Base-by-base conservation (phyloP, 768 basidiomycete genomes). In the Boletales sp. region DNA sequence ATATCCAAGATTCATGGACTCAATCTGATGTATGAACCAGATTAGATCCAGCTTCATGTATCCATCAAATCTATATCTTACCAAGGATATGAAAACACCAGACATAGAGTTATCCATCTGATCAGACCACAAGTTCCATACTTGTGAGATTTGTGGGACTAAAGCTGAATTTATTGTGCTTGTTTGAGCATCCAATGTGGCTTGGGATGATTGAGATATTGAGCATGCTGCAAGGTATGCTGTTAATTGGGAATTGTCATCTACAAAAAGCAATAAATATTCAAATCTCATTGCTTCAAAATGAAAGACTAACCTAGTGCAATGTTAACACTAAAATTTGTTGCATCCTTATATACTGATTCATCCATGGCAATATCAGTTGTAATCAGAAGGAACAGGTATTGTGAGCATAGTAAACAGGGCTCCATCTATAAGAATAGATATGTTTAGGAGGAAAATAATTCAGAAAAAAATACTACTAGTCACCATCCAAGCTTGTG, bases 121-220 rank as follows among this genome's bases (percentile, higher is more conserved):
- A 40, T 24, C 24, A n/a, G 46, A n/a, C 42, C 45, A 61, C 7
- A 58, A 11, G 1, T 45, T 29, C 59, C 59, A 60, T 11, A 29
- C 0, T 31, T 24, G 15, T 31, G 18, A 6, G 24, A 3, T 13
- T 15, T 17, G 18, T 18, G 9, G 29, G n/a, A 6, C 14, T 45
- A 30, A 35, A 31, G 1, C 18, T 44, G 43, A 37, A 37, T 6
- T 14, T 15, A 59, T 29, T 17, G 19, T 43, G 2, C 30, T 29
- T 19, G 38, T 18, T 9, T 43, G 50, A 36, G 41, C 5, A 13
- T 61, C 42, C 4, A 61, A 11, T 1, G 19, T 57, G 6, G 45
- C 45, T 35, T 15, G 15, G 5, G 4, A 14, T 11, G 40, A 6
- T 30, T 49, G 24, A 14, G 19, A 14, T 9, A 59, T 3, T 8